These are phyloP conservation scores for Penicillium occitanis DNA, from an alignment of 2,329 filamentous ascomycete genomes.

Conservation along the genomic window DNA sequence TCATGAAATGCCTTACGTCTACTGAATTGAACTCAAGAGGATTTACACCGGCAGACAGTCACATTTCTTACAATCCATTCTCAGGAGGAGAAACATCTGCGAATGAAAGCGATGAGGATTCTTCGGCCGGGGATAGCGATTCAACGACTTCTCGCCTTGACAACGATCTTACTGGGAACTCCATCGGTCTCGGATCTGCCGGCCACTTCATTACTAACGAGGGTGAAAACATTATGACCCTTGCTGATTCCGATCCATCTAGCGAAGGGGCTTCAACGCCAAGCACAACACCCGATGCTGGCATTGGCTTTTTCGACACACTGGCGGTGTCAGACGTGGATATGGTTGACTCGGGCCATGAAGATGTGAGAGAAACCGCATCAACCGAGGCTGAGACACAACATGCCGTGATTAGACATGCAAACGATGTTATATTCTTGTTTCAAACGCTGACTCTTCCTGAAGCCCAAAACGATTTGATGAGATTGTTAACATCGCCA, in stretches of 20 bases:
- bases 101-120: not conserved
- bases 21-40: not conserved
- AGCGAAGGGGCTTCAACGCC: not conserved
- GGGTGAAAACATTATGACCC: not conserved
- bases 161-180: not conserved
- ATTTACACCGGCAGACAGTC: not conserved
- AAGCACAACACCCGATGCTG: not conserved
- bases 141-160: not conserved
- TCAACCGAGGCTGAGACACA: not conserved
- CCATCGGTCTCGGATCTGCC: not conserved
- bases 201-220: not conserved
- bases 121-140: not conserved
- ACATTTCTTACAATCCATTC: slow-evolving; percentile 3
- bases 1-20: slow-evolving; percentile 15
- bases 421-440: not conserved
- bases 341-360: not conserved
- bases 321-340: not conserved
- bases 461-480: not conserved
- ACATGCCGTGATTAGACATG: slow-evolving; percentile 9
- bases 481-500: not conserved
- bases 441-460: not conserved
- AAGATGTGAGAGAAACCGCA: not conserved
- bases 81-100: not conserved
- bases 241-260: not conserved
- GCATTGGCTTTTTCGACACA: not conserved